Evolutionary conservation across 345 rosid species (phyloP), one percentile per base, ranked within the genome.

Genomic region (Chamaenerion angustifolium): DNA sequence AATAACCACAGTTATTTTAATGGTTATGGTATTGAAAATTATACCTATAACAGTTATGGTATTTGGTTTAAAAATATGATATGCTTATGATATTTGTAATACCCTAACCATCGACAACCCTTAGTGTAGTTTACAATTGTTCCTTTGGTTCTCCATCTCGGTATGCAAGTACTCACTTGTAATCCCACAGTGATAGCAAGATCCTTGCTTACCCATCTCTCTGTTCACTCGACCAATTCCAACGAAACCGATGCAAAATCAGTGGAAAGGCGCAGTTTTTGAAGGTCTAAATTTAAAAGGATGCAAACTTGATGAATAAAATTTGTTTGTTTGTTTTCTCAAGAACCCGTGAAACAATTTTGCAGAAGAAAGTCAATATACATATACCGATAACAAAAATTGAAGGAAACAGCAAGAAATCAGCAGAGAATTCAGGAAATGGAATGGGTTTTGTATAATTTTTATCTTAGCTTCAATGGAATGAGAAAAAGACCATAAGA

Each of bases 161-260:
- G 88, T 13, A 93, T 11, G 99, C 99, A 86, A 76, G 72, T 72
- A 83, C 95, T 86, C 95, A 88, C 96, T 88, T 70, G 92, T 78
- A 76, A 82, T 95, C 73, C 96, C 96, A 78, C 96, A 84, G 84
- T 88, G 96, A 62, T 57, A 73, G 84, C 96, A 88, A 72, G 96
- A 95, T 19, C 96, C 96, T 68, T 84, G 95, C 79, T 88, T 88
- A 46, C 94, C 97, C 97, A 88, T 88, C 18, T 70, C 57, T 74
- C 57, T 47, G 3, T 45, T 43, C 40, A 58, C 43, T 18, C 23
- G 14, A 45, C 51, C 52, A 48, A 62, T 61, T 56, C 48, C 41
- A 49, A 60, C 51, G 44, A 47, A 56, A 56, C 19, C 54, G 52
- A 40, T 53, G 48, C 19, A 55, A 57, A 42, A 61, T 15, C 16